A percentile compares a stretch with the other conserved stretches of the same genome.
Conservation (phyloP, 2,329 filamentous ascomycete species). For the Claviceps sp. region DNA sequence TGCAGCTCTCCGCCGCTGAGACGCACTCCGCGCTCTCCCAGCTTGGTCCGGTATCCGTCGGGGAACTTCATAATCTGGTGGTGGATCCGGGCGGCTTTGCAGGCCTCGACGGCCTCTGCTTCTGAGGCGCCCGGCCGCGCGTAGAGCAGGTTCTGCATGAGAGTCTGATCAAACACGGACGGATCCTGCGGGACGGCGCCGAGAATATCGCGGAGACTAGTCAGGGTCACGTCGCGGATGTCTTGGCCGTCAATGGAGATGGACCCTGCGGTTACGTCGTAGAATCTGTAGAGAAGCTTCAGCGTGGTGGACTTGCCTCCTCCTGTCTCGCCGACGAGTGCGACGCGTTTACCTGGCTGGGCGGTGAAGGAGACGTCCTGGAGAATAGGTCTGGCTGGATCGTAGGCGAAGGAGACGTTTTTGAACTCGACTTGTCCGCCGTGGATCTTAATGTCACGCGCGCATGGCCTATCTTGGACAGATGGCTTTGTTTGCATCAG, state of each 20-base stretch:
- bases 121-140: constrained; percentile 47
- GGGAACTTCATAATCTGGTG: constrained; percentile 48
- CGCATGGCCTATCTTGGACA: too few relatives aligned
- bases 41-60: constrained; percentile 31
- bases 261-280: constrained; percentile 39
- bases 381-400: constrained; percentile 36
- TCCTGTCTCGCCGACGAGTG: constrained; percentile 49
- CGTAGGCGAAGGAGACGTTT: constrained; percentile 42
- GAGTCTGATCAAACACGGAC: constrained; percentile 48
- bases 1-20: constrained; percentile 39
- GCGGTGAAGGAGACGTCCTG: constrained; percentile 34
- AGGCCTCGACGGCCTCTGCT: constrained; percentile 45
- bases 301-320: constrained; percentile 49
- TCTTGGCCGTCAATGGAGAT: constrained; percentile 47
- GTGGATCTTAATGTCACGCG: constrained; percentile 14
- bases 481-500: constrained; percentile 32
- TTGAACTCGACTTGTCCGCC: constrained; percentile 39
- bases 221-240: constrained; percentile 43
- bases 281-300: constrained; percentile 47
- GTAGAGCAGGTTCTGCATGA: constrained; percentile 53
- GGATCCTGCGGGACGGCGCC: constrained; percentile 54
- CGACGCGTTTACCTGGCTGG: constrained; percentile 40
- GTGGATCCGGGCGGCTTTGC: constrained; percentile 48
- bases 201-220: constrained; percentile 42
- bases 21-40: constrained; percentile 35